Conservation (phyloP, 2,329 filamentous ascomycete genomes). For the Alternaria brassicae region DNA sequence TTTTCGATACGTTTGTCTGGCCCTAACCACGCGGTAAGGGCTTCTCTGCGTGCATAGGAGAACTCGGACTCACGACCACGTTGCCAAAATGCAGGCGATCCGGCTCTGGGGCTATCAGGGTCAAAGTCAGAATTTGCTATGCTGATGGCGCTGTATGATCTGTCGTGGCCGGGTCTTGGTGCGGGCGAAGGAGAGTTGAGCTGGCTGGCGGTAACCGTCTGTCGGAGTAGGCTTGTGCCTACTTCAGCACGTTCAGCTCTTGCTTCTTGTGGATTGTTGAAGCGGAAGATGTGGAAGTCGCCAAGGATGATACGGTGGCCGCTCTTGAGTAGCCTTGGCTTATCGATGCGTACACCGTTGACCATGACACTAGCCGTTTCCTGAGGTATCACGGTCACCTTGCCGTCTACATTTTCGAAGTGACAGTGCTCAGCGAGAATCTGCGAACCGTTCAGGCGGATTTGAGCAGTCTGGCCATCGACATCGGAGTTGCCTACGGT, state of each 20-base stretch:
- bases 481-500: constrained; percentile 94
- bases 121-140: constrained; percentile 80
- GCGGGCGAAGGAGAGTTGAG: constrained; percentile 72
- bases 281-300: constrained; percentile 98
- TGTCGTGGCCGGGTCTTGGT: constrained; percentile 72
- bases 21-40: constrained; percentile 87
- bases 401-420: constrained; percentile 91
- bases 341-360: constrained; percentile 88
- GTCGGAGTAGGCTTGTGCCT: constrained; percentile 76
- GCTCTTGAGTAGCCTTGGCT: constrained; percentile 84
- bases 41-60: constrained; percentile 91
- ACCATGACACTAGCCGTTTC: constrained; percentile 98
- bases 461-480: constrained; percentile 77
- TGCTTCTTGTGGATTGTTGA: constrained; percentile 97
- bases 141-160: constrained; percentile 70
- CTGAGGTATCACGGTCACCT: constrained; percentile 87
- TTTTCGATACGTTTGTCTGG: constrained; percentile 90
- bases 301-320: constrained; percentile 95
- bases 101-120: constrained; percentile 73
- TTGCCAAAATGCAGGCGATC: constrained; percentile 75
- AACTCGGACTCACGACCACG: constrained; percentile 87
- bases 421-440: constrained; percentile 92
- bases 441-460: constrained; percentile 90
- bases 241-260: constrained; percentile 88
- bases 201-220: constrained; percentile 73